phyloP scores from a whole-genome alignment of 768 basidiomycete species.

The Tephrocybe rancida region DNA sequence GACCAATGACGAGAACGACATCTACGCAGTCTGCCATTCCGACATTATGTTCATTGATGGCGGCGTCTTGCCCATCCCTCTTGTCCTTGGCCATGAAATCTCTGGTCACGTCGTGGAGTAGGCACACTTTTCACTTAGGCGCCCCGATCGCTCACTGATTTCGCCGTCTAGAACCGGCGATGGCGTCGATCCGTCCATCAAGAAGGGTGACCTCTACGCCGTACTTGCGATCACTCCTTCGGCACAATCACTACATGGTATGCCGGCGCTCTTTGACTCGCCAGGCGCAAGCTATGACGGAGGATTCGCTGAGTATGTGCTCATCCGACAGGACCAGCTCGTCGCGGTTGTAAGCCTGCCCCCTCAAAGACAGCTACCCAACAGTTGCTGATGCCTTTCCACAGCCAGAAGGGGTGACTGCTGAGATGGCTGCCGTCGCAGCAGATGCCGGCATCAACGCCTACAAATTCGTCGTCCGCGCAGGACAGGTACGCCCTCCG shows the following conservation, averaged over 20 bases:
- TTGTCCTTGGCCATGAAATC: conserved; percentile 11
- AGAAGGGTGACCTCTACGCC: conserved; percentile 3
- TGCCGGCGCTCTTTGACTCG: conserved; percentile 11
- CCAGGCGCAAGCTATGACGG: conserved; percentile 9
- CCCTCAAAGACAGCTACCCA: neutral
- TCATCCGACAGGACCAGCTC: conserved; percentile 7
- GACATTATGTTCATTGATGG: conserved; percentile 13
- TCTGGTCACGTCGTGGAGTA: conserved; percentile 10
- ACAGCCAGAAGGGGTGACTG: conserved; percentile 8
- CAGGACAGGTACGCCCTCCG: neutral
- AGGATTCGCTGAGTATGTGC: conserved; percentile 7
- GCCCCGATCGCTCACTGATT: neutral
- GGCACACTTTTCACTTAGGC: neutral
- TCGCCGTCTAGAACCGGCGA: neutral
- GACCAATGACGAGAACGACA: neutral
- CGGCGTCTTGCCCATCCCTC: conserved; percentile 3
- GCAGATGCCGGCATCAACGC: conserved; percentile 12
- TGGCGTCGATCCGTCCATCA: conserved; percentile 3
- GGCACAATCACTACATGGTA: neutral
- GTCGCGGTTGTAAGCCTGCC: conserved; percentile 7
- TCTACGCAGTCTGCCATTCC: conserved; percentile 8
- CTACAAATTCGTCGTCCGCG: conserved; percentile 10
- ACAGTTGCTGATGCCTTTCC: neutral
- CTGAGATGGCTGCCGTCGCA: conserved; percentile 9
- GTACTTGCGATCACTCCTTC: conserved; percentile 8